Conservation (phyloP, 768 basidiomycete species). For the Macrolepiota dolichaula region DNA sequence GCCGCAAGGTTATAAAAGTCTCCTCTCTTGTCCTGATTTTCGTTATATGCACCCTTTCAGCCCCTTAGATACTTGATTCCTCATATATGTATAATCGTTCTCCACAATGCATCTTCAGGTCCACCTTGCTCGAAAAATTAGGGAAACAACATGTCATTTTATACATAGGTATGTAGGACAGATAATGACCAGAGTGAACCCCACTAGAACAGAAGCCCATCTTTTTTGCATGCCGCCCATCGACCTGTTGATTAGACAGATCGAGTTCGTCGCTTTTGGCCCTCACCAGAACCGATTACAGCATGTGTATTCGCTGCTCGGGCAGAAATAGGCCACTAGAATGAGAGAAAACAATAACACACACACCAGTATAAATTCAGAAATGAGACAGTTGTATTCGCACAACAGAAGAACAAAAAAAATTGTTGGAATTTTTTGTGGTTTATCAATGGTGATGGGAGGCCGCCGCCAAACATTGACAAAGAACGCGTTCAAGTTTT, state of each 20-base stretch:
- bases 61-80: background rate
- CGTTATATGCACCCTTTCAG: background rate
- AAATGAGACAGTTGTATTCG: constrained; percentile 1
- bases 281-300: constrained; percentile 80
- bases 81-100: background rate
- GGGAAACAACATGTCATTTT: constrained; percentile 22
- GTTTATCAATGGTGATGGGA: background rate
- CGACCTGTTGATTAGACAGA: constrained; percentile 53
- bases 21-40: background rate
- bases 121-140: background rate
- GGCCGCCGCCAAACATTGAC: constrained; percentile 15
- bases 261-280: constrained; percentile 54
- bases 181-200: constrained; percentile 25
- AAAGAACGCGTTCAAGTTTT: constrained; percentile 18
- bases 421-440: background rate
- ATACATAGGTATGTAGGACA: constrained; percentile 16
- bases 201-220: constrained; percentile 29
- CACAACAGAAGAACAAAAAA: background rate
- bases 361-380: background rate
- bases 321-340: constrained; percentile 68
- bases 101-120: background rate
- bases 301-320: constrained; percentile 67
- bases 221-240: constrained; percentile 41
- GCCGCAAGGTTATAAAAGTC: background rate
- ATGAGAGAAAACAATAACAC: background rate